Percentiles rank a stretch among this genome's conserved stretches.
phyloP scores from a whole-genome alignment of 1,139 yeast species.

The Taiozyma onychis region DNA sequence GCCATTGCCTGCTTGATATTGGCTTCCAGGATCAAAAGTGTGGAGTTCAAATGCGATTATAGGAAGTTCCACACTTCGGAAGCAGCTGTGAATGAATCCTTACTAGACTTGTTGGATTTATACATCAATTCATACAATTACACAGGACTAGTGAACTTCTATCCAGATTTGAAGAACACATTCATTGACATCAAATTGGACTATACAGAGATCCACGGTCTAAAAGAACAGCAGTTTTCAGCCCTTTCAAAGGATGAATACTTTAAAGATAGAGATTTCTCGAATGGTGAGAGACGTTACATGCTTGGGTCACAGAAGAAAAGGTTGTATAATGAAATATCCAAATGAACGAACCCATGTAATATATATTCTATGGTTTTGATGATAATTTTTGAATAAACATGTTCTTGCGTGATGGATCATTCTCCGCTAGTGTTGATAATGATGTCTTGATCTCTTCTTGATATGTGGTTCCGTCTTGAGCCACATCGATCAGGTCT shows the following conservation, averaged over 20 bases:
- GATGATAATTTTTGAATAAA: constrained; percentile 35
- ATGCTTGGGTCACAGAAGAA: constrained; percentile 47
- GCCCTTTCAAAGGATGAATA: constrained; percentile 25
- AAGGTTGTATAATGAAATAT: constrained; percentile 29
- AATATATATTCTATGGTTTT: not conserved
- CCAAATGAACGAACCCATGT: not conserved
- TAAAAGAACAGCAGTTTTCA: constrained; percentile 23
- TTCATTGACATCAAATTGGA: constrained; percentile 47
- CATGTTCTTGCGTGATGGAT: constrained; percentile 64
- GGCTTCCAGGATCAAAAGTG: constrained; percentile 35
- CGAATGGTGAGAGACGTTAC: constrained; percentile 41
- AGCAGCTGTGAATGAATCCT: constrained; percentile 51
- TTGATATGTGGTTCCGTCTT: constrained; percentile 6
- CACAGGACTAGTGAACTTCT: constrained; percentile 31
- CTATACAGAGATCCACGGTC: constrained; percentile 39
- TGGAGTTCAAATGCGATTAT: constrained; percentile 8
- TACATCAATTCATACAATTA: constrained; percentile 47
- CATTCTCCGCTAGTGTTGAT: constrained; percentile 45
- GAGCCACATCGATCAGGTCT: constrained; percentile 17
- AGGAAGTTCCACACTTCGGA: constrained; percentile 23
- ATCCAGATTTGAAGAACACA: constrained; percentile 27
- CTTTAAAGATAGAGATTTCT: constrained; percentile 26
- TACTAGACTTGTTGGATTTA: constrained; percentile 56
- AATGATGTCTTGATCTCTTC: constrained; percentile 29
- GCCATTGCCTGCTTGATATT: constrained; percentile 63